Evolutionary conservation across 257 asterid species (phyloP).

Genomic region (Solanum tacnaense): DNA sequence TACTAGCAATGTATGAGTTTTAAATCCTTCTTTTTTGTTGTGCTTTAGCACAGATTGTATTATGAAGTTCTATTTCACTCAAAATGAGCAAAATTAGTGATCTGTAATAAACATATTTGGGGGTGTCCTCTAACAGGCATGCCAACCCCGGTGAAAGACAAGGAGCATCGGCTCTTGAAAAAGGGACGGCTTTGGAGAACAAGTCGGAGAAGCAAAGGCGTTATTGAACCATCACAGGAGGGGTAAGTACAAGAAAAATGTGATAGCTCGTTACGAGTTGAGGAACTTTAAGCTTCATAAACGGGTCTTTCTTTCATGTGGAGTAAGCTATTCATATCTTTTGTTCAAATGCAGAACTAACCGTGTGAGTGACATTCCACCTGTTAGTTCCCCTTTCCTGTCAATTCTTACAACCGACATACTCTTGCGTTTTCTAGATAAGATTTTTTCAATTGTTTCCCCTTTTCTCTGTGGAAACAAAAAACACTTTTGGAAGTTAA

Average conservation of each 20-base stretch:
- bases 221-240: background rate
- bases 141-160: background rate
- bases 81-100: background rate
- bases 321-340: background rate
- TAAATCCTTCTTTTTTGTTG: background rate
- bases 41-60: background rate
- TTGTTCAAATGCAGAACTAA: background rate
- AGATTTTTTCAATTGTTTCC: background rate
- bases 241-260: background rate
- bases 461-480: background rate
- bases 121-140: background rate
- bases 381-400: background rate
- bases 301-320: background rate
- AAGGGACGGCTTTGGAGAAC: background rate
- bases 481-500: background rate
- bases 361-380: background rate
- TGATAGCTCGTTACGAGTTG: background rate
- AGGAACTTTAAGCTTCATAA: background rate
- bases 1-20: background rate
- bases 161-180: background rate
- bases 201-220: background rate
- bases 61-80: background rate
- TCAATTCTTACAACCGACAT: background rate
- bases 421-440: background rate
- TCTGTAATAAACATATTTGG: background rate